Conservation (phyloP, 495 filamentous ascomycete species). For the Apiosordaria backusii region DNA sequence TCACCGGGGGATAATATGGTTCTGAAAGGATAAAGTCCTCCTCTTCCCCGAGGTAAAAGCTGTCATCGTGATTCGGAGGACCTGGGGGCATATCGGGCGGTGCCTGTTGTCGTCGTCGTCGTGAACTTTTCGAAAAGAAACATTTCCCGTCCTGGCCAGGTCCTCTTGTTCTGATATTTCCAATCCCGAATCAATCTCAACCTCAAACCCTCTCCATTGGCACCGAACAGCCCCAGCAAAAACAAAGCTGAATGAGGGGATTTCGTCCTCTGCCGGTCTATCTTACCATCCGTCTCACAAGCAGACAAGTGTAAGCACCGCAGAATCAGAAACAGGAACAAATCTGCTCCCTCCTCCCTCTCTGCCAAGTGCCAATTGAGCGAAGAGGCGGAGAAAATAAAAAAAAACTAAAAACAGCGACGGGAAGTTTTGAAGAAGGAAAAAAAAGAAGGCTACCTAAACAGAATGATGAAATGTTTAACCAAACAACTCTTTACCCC, state of each 20-base stretch:
- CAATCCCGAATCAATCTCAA: not conserved
- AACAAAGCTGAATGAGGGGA: not conserved
- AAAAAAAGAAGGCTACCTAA: not conserved
- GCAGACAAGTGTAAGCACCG: not conserved
- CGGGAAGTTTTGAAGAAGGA: not conserved
- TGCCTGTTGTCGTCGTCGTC: not conserved
- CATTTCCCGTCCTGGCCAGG: not conserved
- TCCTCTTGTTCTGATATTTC: not conserved
- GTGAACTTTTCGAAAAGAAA: not conserved
- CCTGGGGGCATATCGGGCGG: constrained; percentile 5
- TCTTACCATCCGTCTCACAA: not conserved
- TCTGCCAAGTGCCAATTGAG: not conserved
- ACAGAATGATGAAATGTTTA: not conserved
- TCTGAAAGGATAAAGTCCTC: not conserved
- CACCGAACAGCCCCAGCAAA: constrained; percentile 1
- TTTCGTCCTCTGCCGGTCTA: not conserved
- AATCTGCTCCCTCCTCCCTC: not conserved
- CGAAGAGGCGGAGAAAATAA: not conserved
- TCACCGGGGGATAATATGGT: not conserved
- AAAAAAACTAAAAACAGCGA: not conserved
- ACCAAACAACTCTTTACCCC: not conserved
- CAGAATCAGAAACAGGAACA: not conserved
- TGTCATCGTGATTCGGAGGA: constrained; percentile 3
- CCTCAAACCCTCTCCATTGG: not conserved
- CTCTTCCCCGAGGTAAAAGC: constrained; percentile 7